Evolutionary conservation across 78 protist genomes (phyloP).

Genomic region (Dictyostelium capitatum): DNA sequence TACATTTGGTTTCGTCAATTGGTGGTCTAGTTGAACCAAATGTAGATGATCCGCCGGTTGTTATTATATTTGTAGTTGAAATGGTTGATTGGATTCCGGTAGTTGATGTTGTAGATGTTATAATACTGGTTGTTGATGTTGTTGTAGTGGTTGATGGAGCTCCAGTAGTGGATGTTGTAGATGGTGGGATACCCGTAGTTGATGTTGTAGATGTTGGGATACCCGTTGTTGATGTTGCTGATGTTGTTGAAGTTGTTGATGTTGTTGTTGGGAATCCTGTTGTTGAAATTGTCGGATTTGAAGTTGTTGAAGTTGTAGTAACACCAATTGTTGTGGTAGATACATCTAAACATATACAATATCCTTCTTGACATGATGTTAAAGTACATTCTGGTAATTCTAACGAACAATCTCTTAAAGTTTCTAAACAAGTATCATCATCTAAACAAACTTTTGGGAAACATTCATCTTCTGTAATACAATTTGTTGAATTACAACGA

Average conservation of each 20-base stretch:
- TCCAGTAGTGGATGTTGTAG: too few species aligned
- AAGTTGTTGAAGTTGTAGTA: too few species aligned
- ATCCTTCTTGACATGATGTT: neutral
- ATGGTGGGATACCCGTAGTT: too few species aligned
- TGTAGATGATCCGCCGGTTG: too few species aligned
- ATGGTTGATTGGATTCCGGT: neutral
- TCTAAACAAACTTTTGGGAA: neutral
- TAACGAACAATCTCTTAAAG: neutral
- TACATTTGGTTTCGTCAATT: neutral
- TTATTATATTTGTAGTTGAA: neutral
- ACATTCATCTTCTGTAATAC: neutral
- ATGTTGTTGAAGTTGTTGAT: too few species aligned
- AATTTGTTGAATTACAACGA: constrained; percentile 13
- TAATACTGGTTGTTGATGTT: neutral
- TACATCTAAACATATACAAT: neutral
- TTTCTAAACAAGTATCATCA: neutral
- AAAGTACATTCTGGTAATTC: neutral
- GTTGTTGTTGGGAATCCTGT: neutral
- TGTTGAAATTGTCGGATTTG: too few species aligned
- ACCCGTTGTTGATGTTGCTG: too few species aligned
- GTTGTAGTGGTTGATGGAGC: neutral
- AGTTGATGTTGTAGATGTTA: neutral
- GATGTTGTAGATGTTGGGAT: too few species aligned
- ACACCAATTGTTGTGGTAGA: neutral
- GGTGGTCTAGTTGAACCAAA: constrained; percentile 19